Evolutionary conservation across 1,139 yeast species (phyloP), one percentile per base, ranked within the genome.

Genomic region (Saccharomyces pastorianus): DNA sequence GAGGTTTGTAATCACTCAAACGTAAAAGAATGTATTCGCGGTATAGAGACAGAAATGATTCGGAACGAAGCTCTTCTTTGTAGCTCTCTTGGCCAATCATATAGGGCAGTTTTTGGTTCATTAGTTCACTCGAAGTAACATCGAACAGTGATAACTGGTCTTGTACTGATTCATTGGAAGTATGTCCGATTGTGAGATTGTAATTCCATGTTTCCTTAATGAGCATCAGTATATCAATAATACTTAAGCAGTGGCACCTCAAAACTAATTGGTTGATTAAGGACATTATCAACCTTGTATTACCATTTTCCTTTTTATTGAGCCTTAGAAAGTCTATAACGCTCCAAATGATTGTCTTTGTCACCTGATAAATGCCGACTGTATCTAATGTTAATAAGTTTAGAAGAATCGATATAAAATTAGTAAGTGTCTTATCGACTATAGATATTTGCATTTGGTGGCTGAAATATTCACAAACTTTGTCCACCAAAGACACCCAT

Each of bases 111-210:
- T 53, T 52, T 38, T 60, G 54, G 34, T 46, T 32, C 5, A 66
- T 31, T 26, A 67, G 48, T 28, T 65, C 66, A 29, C 65, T 59
- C 0, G 62, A 52, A 42, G 61, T 58, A 13, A 63, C 42, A 48
- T 65, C 60, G 38, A 67, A 59, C 31, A 58, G 54, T 2, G 58
- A 50, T n/a, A 65, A 26, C 48, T 65, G 68, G 14, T 55, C 46
- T 20, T 58, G 61, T 3, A 61, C 47, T 3, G 52, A 53, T 7
- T 59, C 62, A 42, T 58, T 63, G 28, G 55, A 60, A 8, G 61
- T 51, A 6, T 52, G 53, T 7, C 59, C 59, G 4, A 66, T 51
- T 14, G 47, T 48, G 9, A 62, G 38, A 13, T 58, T 34, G 42
- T 60, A 62, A 20, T 49, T 55, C 62, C 64, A 60, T 0, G 63